phyloP scores from a whole-genome alignment of 495 filamentous ascomycete genomes.

The Penicillium cosmopolitanum region DNA sequence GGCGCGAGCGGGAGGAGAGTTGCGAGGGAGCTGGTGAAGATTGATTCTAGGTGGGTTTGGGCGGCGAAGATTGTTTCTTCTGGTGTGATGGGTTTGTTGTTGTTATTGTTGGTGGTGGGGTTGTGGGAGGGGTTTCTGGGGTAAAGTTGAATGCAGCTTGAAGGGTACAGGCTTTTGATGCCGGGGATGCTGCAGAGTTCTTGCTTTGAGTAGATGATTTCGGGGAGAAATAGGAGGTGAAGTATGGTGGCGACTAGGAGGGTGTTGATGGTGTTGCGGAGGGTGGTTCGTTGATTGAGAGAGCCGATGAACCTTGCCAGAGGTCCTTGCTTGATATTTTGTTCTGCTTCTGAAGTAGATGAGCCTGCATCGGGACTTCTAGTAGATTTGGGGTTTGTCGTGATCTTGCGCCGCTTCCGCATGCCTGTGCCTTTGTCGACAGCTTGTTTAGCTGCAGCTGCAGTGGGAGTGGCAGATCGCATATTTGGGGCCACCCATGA shows the following conservation, averaged over 20 bases:
- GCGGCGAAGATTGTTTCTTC: slow-evolving; percentile 29
- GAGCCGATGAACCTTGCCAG: slow-evolving; percentile 5
- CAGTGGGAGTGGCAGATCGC: slow-evolving; percentile 13
- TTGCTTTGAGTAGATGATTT: slow-evolving; percentile 43
- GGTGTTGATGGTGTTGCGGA: slow-evolving; percentile 36
- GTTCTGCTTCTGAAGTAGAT: slow-evolving; percentile 8
- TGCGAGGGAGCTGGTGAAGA: slow-evolving; percentile 39
- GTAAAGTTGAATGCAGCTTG: slow-evolving; percentile 34
- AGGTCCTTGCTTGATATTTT: slow-evolving; percentile 1
- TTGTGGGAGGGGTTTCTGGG: slow-evolving; percentile 8
- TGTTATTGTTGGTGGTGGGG: not conserved
- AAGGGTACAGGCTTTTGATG: slow-evolving; percentile 36
- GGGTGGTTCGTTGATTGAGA: slow-evolving; percentile 11
- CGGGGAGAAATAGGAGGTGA: slow-evolving; percentile 46
- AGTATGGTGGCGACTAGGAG: slow-evolving; percentile 38
- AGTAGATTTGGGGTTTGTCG: slow-evolving; percentile 7
- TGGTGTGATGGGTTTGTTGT: slow-evolving; percentile 17
- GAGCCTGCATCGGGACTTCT: slow-evolving; percentile 14
- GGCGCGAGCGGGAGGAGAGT: slow-evolving; percentile 33
- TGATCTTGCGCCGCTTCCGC: slow-evolving; percentile 35
- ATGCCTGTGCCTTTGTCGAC: slow-evolving; percentile 5
- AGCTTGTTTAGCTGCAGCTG: not conserved
- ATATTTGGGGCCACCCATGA: slow-evolving; percentile 45
- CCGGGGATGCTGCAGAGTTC: slow-evolving; percentile 33
- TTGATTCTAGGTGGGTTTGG: slow-evolving; percentile 37